A percentile compares a stretch with the other conserved stretches of the same genome.
These are phyloP conservation scores for Puya raimondii DNA, from an alignment of 176 grass and related monocot genomes.

Conservation along the genomic window DNA sequence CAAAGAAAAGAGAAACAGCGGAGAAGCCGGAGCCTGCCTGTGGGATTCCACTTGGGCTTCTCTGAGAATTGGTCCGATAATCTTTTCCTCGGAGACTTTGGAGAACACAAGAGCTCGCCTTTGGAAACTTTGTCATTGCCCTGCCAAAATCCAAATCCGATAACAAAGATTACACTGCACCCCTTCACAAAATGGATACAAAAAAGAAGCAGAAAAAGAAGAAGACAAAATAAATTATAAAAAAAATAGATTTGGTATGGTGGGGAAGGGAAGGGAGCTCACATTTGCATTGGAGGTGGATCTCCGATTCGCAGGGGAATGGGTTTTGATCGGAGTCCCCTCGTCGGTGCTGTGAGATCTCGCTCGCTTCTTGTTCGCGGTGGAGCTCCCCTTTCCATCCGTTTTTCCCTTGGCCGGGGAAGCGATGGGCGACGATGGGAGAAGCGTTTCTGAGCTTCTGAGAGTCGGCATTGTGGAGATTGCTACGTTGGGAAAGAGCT, in stretches of 20 bases:
- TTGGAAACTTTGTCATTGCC: too few relatives aligned
- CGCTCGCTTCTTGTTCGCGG: neutral
- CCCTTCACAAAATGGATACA: too few relatives aligned
- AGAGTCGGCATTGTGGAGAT: conserved; percentile 48
- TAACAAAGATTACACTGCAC: too few relatives aligned
- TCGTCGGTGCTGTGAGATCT: neutral
- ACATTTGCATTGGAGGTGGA: neutral
- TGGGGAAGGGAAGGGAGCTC: neutral
- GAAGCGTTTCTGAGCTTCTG: conserved; percentile 31
- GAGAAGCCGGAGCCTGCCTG: conserved; percentile 28
- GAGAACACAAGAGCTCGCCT: conserved; percentile 37
- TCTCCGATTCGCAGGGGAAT: neutral
- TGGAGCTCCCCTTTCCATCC: neutral
- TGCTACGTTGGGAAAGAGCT: neutral
- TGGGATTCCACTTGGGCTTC: conserved; percentile 55
- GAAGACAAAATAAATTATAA: too few relatives aligned
- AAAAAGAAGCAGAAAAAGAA: too few relatives aligned
- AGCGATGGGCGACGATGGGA: neutral
- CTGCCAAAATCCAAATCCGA: too few relatives aligned
- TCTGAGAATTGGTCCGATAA: conserved; percentile 42
- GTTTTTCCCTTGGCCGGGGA: neutral
- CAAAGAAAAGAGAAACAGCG: neutral
- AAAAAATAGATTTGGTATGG: too few relatives aligned
- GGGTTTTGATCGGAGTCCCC: neutral
- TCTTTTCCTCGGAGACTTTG: conserved; percentile 74